Conservation (phyloP, 2,329 filamentous ascomycete species). For the Colletotrichum cereale region DNA sequence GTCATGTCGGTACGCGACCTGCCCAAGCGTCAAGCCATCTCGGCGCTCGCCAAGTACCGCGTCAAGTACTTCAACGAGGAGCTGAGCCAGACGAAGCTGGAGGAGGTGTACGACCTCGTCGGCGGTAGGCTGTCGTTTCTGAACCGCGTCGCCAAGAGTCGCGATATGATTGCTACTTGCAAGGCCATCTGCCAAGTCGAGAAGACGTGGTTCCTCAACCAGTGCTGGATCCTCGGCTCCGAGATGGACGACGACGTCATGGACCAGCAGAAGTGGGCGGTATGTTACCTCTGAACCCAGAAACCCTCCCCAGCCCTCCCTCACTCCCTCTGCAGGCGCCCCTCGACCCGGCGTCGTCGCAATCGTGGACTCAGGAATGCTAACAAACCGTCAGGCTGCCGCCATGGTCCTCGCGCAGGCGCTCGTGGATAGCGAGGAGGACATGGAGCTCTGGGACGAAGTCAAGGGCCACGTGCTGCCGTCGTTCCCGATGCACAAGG, state of each 20-base stretch:
- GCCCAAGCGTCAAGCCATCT: slow-evolving; percentile 80
- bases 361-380: background rate
- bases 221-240: slow-evolving; percentile 78
- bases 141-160: slow-evolving; percentile 88
- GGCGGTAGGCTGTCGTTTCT: slow-evolving; percentile 91
- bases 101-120: slow-evolving; percentile 86
- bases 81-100: slow-evolving; percentile 67
- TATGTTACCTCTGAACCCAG: slow-evolving; percentile 58
- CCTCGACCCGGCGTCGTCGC: background rate
- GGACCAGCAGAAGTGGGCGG: slow-evolving; percentile 96
- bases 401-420: slow-evolving; percentile 94
- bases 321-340: no score
- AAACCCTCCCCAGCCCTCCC: background rate
- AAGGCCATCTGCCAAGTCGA: slow-evolving; percentile 77
- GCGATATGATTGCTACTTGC: slow-evolving; percentile 84
- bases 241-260: slow-evolving; percentile 97
- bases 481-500: slow-evolving; percentile 75
- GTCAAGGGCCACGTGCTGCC: slow-evolving; percentile 38
- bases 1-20: slow-evolving; percentile 89
- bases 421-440: slow-evolving; percentile 84
- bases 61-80: slow-evolving; percentile 78
- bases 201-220: slow-evolving; percentile 82
- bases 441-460: slow-evolving; percentile 53
- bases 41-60: slow-evolving; percentile 84
- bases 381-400: slow-evolving; percentile 70